A percentile compares a stretch with the other conserved stretches of the same genome.
These are phyloP conservation scores for Eucalyptus urophylla DNA, from an alignment of 345 rosid species.

Conservation along the genomic window DNA sequence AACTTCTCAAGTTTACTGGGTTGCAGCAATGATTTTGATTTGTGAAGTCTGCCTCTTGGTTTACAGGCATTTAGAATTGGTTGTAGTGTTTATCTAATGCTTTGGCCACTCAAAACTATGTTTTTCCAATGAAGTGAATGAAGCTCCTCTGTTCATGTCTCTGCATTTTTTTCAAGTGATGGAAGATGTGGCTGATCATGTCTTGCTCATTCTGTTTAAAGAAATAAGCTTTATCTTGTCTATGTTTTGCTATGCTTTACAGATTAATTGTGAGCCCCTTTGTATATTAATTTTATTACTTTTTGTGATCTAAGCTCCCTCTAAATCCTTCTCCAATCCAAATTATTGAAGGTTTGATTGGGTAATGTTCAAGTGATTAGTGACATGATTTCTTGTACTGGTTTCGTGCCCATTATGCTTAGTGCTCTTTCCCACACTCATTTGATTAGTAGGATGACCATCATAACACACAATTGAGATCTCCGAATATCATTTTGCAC, in stretches of 20 bases:
- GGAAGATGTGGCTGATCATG: too few relatives aligned
- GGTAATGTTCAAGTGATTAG: neutral
- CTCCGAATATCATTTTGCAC: neutral
- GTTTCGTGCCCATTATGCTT: neutral
- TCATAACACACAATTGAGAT: neutral
- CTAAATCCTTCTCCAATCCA: neutral
- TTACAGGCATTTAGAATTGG: neutral
- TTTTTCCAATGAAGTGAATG: neutral
- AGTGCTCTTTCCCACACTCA: neutral
- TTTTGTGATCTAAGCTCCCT: neutral
- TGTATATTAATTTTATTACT: too few relatives aligned
- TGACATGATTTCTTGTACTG: neutral
- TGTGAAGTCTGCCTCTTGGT: neutral
- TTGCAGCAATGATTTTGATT: too few relatives aligned
- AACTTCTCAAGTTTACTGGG: neutral
- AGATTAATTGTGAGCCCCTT: too few relatives aligned
- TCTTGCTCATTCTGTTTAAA: neutral
- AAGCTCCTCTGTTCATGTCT: neutral
- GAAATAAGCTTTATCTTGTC: neutral
- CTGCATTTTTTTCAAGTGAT: too few relatives aligned
- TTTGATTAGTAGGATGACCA: neutral
- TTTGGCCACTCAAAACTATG: neutral
- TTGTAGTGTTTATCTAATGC: neutral
- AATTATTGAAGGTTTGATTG: neutral
- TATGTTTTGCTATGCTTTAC: neutral